Evolutionary conservation across 768 basidiomycete genomes (phyloP), one percentile per base, ranked within the genome.

Genomic region (Lactarius psammicola): DNA sequence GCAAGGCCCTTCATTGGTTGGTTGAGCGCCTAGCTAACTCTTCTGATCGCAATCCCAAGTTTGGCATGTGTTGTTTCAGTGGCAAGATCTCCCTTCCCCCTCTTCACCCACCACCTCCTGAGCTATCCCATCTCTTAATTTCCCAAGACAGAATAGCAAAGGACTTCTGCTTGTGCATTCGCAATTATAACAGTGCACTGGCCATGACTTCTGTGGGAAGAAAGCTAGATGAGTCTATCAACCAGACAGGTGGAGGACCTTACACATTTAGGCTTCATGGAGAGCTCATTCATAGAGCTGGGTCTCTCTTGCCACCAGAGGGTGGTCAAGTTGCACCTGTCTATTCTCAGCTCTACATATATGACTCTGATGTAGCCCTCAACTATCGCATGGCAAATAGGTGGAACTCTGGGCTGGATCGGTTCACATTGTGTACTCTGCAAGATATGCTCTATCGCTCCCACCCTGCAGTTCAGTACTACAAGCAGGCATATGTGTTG

Each of bases 1-100:
- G 62, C 20, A 30, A 57, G 13, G 62, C 62, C 1, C 33, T 63
- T 15, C 44, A 63, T 38, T 63, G 56, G 62, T 13, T 5, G 0
- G 33, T 0, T 38, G 44, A 63, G 20, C 5, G 7, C 5, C 56
- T 63, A 10, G 0, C 18, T 3, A 8, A 10, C 11, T 57, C 62
- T 30, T n/a, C 62, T 17, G 1, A 0, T 2, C 6, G 1, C 0
- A 30, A 13, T 9, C 44, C 46, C n/a, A 36, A 9, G 18, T 63
- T 63, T 57, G 62, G 56, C 17, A 57, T 38, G 26, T 63, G 62
- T 13, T 63, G 56, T 4, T 57, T 20, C 28, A 2, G 6, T 7
- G 62, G 62, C 17, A 63, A 56, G 4, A 23, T 63, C 3, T 2
- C 40, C 4, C 42, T 63, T 8, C 55, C 42, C 1, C 4, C 23